Evolutionary conservation across 108 stramenopile species (phyloP).

Genomic region (Chaetoceros muelleri): DNA sequence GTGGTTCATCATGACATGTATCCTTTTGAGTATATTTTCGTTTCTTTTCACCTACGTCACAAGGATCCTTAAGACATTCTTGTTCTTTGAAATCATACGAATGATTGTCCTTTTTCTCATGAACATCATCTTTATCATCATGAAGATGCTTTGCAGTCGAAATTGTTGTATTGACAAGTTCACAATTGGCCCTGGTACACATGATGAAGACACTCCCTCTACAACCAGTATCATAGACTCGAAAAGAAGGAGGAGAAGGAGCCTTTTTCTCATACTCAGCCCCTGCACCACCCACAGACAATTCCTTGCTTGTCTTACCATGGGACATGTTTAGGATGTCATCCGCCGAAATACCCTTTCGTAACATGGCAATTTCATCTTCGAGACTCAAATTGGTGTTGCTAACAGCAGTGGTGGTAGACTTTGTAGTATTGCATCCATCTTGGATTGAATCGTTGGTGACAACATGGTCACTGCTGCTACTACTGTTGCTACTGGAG

Average conservation of each 20-base stretch:
- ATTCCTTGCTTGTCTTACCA: conserved; percentile 8
- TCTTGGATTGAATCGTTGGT: background rate
- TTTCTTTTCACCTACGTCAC: conserved; percentile 2
- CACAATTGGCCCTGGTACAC: conserved; percentile 30
- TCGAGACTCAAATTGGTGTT: conserved; percentile 41
- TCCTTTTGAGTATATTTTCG: background rate
- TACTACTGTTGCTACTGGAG: background rate
- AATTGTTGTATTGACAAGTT: conserved; percentile 31
- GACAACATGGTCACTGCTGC: too few relatives aligned
- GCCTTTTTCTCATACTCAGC: conserved; percentile 16
- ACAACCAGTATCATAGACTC: conserved; percentile 46
- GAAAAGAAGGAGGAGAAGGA: too few relatives aligned
- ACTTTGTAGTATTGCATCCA: background rate
- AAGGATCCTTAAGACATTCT: background rate
- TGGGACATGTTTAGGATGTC: conserved; percentile 13
- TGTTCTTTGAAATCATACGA: conserved; percentile 1
- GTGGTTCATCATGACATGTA: too few relatives aligned
- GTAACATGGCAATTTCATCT: conserved; percentile 57
- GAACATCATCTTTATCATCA: background rate
- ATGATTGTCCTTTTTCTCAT: conserved; percentile 20
- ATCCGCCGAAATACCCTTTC: conserved; percentile 32
- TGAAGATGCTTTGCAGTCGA: conserved; percentile 13
- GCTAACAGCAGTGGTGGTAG: background rate
- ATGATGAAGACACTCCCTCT: conserved; percentile 55
- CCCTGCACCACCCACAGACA: background rate